Evolutionary conservation across 768 basidiomycete genomes (phyloP), one percentile per base, ranked within the genome.

Genomic region (Auriscalpium orientale): DNA sequence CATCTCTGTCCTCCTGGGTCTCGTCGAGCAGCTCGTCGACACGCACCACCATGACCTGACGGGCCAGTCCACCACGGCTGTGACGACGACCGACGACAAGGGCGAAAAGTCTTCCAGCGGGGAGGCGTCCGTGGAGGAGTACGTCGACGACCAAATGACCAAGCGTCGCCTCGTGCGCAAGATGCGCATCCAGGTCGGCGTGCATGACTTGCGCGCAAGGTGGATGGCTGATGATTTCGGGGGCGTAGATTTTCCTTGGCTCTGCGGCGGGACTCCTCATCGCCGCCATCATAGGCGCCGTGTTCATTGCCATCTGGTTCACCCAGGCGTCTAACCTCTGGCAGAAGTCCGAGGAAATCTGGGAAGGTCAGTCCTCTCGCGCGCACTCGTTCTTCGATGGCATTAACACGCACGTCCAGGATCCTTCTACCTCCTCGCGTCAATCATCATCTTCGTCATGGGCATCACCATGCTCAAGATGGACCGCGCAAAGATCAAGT

Each of bases 261-360:
- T 81, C 89, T 1, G 71, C 72, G 7, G 60, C 80, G 22, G 95
- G 95, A 8, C 75, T 98, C n/a, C 67, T 87, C 57, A 72, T 93
- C 46, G 86, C 95, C 6, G 68, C 91, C 21, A 79, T 85, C 37
- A 85, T 98, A 57, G 95, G 95, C 36, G 92, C 89, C 12, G 85
- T 91, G 2, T 98, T 95, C 71, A 88, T 98, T 59, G 92, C 89
- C 8, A 80, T 97, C 44, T 98, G 93, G 88, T 98, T 95, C 73
- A 98, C 93, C 34, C 83, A 89, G 65, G 87, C 95, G 0, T 77
- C 79, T 20, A 75, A 97, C 68, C 78, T 98, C 16, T 98, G 91
- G 89, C 68, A 78, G 43, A 83, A 83, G 65, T 81, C 91, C 7
- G 95, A 98, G 71, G 79, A 84, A 54, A 71, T 95, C 56, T 98